Evolutionary conservation across 2,329 filamentous ascomycete genomes (phyloP).

Genomic region (Pseudocercospora cruenta): DNA sequence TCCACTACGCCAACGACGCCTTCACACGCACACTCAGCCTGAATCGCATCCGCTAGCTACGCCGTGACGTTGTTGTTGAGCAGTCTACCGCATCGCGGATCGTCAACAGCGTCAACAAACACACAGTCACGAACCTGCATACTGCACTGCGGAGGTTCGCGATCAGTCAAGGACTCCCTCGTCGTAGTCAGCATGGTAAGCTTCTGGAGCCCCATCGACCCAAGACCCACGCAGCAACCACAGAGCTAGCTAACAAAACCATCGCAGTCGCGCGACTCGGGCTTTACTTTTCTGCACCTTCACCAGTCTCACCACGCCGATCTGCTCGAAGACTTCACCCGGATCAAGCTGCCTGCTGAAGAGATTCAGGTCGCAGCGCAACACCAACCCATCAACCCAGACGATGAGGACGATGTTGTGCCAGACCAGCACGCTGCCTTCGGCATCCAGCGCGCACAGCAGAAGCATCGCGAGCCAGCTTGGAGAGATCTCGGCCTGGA

Average conservation of each 20-base stretch:
- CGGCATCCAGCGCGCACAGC: conserved; percentile 79
- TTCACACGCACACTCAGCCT: neutral
- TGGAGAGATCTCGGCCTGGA: conserved; percentile 81
- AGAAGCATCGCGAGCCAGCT: conserved; percentile 69
- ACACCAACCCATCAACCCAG: conserved; percentile 80
- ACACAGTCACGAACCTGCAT: neutral
- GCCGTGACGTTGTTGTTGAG: neutral
- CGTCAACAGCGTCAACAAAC: neutral
- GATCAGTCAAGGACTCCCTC: neutral
- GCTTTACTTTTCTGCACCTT: conserved; percentile 76
- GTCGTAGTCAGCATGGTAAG: conserved; percentile 19
- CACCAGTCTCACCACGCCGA: conserved; percentile 72
- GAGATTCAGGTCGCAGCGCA: conserved; percentile 81
- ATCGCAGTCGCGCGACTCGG: conserved; percentile 67
- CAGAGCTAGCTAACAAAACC: conserved; percentile 13
- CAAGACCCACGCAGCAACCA: neutral
- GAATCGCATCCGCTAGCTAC: neutral
- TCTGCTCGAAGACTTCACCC: conserved; percentile 67
- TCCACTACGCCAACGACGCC: neutral
- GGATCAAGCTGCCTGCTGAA: conserved; percentile 55
- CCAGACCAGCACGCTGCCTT: conserved; percentile 88
- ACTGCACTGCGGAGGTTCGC: neutral
- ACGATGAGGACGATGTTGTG: conserved; percentile 84
- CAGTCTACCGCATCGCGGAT: neutral
- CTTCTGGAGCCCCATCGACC: neutral